Conservation (phyloP, 2,329 filamentous ascomycete species). For the Dothistroma pini region DNA sequence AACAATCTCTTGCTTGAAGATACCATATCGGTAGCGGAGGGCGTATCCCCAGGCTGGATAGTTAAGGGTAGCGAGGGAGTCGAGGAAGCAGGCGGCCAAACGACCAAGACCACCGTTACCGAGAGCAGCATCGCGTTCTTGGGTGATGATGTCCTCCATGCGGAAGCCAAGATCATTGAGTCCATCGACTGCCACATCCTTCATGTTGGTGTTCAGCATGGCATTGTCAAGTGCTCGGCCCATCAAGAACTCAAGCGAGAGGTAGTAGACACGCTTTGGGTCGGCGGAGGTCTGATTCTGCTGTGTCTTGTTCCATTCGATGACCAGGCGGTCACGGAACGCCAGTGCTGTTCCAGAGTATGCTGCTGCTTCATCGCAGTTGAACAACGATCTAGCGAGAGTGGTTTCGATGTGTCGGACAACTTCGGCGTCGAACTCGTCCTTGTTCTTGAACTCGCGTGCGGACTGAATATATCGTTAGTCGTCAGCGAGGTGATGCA, state of each 20-base stretch:
- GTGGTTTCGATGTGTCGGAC: slow-evolving; percentile 96
- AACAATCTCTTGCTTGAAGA: slow-evolving; percentile 99
- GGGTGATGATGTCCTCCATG: slow-evolving; percentile 89
- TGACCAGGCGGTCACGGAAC: slow-evolving; percentile 86
- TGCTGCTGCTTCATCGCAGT: slow-evolving; percentile 90
- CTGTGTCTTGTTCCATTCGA: slow-evolving; percentile 98
- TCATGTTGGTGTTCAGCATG: slow-evolving; percentile 92
- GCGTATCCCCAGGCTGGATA: slow-evolving; percentile 98
- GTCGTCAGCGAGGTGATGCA: background rate
- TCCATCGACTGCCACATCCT: slow-evolving; percentile 81
- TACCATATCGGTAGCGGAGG: slow-evolving; percentile 84
- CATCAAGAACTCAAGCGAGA: slow-evolving; percentile 98
- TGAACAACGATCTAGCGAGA: slow-evolving; percentile 91
- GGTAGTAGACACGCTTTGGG: slow-evolving; percentile 92
- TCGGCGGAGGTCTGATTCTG: slow-evolving; percentile 90
- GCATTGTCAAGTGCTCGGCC: slow-evolving; percentile 95
- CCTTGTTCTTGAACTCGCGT: slow-evolving; percentile 69
- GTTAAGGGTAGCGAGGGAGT: slow-evolving; percentile 91
- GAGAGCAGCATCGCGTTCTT: slow-evolving; percentile 93
- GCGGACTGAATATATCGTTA: slow-evolving; percentile 48
- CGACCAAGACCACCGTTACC: slow-evolving; percentile 95
- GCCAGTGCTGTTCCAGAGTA: slow-evolving; percentile 89
- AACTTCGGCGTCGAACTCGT: slow-evolving; percentile 78
- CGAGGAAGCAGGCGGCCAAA: slow-evolving; percentile 92
- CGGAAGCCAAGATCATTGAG: slow-evolving; percentile 88